Conservation (phyloP, 768 basidiomycete species). For the Calvatia gigantea region DNA sequence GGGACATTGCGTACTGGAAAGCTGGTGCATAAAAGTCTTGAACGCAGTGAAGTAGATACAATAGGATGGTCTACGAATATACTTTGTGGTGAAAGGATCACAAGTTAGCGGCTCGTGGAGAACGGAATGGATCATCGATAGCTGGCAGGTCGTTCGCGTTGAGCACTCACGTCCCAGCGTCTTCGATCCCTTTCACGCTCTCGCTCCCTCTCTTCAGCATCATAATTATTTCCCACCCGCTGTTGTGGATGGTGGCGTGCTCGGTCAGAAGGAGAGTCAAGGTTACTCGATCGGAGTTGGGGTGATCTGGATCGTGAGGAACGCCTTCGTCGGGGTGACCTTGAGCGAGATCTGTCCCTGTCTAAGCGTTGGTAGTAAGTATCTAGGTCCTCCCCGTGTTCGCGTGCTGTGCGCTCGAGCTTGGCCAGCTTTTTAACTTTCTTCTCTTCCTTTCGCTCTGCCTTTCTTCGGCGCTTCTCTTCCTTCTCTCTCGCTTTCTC, state of each 20-base stretch:
- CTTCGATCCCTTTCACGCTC: slow-evolving; percentile 36
- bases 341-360: slow-evolving; percentile 29
- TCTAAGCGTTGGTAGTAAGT: slow-evolving; percentile 17
- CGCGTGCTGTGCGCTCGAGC: slow-evolving; percentile 9
- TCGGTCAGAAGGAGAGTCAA: slow-evolving; percentile 7
- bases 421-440: slow-evolving; percentile 45
- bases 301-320: slow-evolving; percentile 20
- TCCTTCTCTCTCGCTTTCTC: slow-evolving; percentile 29
- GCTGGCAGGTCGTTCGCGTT: slow-evolving; percentile 29
- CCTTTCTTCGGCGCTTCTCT: slow-evolving; percentile 49
- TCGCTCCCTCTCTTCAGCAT: slow-evolving; percentile 19
- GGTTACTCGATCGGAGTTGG: slow-evolving; percentile 20
- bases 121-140: slow-evolving; percentile 16
- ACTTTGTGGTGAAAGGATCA: slow-evolving; percentile 10
- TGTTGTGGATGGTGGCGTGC: slow-evolving; percentile 4
- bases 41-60: not conserved
- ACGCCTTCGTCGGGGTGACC: slow-evolving; percentile 19
- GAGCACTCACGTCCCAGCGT: slow-evolving; percentile 47
- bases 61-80: slow-evolving; percentile 5
- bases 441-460: slow-evolving; percentile 57
- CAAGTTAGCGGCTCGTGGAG: slow-evolving; percentile 2
- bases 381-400: slow-evolving; percentile 16
- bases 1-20: slow-evolving; percentile 94
- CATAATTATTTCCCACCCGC: slow-evolving; percentile 15
- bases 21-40: slow-evolving; percentile 36